Conservation (phyloP, 306 rosid species). For the Quercus wislizeni region DNA sequence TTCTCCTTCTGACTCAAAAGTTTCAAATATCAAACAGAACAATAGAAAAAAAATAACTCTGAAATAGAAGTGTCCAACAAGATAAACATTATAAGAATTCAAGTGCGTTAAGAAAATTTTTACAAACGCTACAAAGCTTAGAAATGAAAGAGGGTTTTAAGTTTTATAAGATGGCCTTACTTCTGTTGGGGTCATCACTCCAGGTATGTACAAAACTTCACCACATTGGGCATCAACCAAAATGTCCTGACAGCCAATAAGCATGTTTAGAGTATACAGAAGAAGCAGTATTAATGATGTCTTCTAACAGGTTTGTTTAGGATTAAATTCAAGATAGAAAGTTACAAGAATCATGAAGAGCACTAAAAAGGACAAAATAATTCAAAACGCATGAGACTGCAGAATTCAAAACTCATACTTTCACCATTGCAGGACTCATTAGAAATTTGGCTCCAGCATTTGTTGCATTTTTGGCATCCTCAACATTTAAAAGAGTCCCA, state of each 20-base stretch:
- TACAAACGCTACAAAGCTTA: conserved; percentile 7
- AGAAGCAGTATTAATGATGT: conserved; percentile 1
- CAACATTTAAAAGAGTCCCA: conserved; percentile 76
- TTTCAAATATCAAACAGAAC: conserved; percentile 11
- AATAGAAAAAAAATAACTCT: not conserved
- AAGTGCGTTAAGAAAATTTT: conserved; percentile 3
- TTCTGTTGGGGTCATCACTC: conserved; percentile 95
- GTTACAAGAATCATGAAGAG: not conserved
- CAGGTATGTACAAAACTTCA: conserved; percentile 80
- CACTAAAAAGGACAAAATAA: not conserved
- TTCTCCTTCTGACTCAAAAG: not conserved
- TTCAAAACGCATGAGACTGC: not conserved
- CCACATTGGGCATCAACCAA: conserved; percentile 37
- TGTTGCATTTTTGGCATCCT: conserved; percentile 74
- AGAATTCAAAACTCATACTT: conserved; percentile 35
- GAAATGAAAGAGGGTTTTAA: not conserved
- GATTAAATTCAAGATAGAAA: not conserved
- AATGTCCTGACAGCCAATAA: conserved; percentile 50
- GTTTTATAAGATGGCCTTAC: conserved; percentile 41
- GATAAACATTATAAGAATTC: conserved; percentile 6
- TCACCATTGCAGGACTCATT: conserved; percentile 84
- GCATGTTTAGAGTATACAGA: not conserved
- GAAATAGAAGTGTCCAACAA: not conserved
- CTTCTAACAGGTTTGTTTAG: not conserved
- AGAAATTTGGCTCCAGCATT: conserved; percentile 86